Base-by-base conservation (phyloP, 192 early-diverging fungal genomes). In the Coemansia sp. region DNA sequence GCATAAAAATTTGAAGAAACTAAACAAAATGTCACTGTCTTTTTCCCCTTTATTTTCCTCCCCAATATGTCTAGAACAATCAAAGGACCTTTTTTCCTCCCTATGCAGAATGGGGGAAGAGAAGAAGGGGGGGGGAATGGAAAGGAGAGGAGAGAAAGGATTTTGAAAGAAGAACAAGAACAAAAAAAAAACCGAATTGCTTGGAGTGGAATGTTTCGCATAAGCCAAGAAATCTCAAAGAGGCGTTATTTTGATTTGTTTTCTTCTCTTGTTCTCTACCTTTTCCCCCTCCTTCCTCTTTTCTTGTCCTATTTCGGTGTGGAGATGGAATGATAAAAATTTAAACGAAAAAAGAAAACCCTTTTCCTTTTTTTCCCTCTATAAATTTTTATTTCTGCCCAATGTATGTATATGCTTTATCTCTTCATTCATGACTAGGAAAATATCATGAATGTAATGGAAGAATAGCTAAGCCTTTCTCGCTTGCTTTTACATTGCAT, bases 21-120 rank as follows among this genome's bases (percentile, higher is more conserved):
- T 12, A 54, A 54, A 15, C 3, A 22, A 54, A 54, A 54, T 54
- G 51, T 54, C 51, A 54, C 51, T 54, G 51, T 5, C 51, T 26
- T 54, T 54, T 54, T 54, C 22, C 51, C 51, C 26, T 54, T 54
- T 54, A 26, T 12, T 10, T 26, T 26, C 22, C 4, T 19, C 51
- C 51, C 51, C 51, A 54, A 54, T 54, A 54, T 54, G 21, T 54
- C 51, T 54, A 26, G 57, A 59, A 59, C 39, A 59, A 59, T 59
- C 13, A 56, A 37, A 26, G n/a, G 57, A 32, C 32, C 32, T 32
- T 32, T 32, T 32, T 32, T 32, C 32, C 26, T 13, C 37, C 36
- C 57, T 16, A 11, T 4, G 57, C 57, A 37, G 57, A 19, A 59
- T 41, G 36, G 57, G 57, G 54, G 54, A 56, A 11, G 19, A 56